Evolutionary conservation across 371 early-diverging fungal genomes (phyloP).

Genomic region (Catenaria anguillulae): DNA sequence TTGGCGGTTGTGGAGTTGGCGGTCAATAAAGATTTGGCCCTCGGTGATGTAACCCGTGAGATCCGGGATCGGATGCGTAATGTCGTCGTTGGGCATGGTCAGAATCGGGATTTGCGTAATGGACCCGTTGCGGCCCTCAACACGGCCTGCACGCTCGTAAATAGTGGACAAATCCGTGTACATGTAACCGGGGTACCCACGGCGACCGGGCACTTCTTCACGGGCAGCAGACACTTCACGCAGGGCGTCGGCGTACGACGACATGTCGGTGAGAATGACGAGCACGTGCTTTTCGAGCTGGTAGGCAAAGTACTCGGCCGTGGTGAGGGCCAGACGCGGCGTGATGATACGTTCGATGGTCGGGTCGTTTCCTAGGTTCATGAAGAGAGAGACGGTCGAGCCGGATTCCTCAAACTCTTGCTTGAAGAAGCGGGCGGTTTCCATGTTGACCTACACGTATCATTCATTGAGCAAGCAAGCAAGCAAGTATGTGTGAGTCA

Average conservation of each 20-base stretch:
- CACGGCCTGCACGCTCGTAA: conserved; percentile 99
- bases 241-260: conserved; percentile 99
- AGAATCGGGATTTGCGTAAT: conserved; percentile 99
- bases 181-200: conserved; percentile 99
- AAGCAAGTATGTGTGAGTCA: too few species aligned
- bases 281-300: conserved; percentile 99
- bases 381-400: conserved; percentile 96
- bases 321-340: conserved; percentile 97
- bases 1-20: conserved; percentile 98
- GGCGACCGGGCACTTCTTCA: conserved; percentile 99
- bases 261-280: conserved; percentile 99
- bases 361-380: conserved; percentile 99
- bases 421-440: conserved; percentile 99
- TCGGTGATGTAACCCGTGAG: conserved; percentile 99
- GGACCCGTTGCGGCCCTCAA: conserved; percentile 97
- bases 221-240: conserved; percentile 99
- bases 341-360: conserved; percentile 99
- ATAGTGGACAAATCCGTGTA: conserved; percentile 99
- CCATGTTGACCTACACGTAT: conserved; percentile 97
- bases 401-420: conserved; percentile 99
- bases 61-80: conserved; percentile 99
- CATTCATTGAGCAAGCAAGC: too few species aligned
- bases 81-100: conserved; percentile 99
- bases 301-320: conserved; percentile 99
- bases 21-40: conserved; percentile 99